Evolutionary conservation across 345 rosid genomes (phyloP).

Genomic region (Murraya paniculata): DNA sequence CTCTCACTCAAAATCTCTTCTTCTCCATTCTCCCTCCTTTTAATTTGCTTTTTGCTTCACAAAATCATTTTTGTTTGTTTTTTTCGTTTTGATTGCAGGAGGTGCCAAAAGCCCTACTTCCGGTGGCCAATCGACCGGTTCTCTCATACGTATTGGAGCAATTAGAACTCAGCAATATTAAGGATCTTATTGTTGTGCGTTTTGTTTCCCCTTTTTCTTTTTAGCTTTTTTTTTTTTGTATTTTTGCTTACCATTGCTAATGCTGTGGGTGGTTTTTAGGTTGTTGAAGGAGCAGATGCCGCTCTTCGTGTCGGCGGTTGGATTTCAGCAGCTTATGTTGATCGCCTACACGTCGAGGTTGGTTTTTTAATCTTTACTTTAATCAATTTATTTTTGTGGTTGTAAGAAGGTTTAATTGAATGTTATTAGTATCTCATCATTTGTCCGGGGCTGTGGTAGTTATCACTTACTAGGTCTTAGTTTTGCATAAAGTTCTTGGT

Average conservation of each 20-base stretch:
- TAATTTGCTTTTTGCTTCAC: no score
- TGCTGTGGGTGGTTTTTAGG: conserved; percentile 39
- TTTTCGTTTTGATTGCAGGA: conserved; percentile 47
- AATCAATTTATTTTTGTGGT: no score
- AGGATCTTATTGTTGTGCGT: conserved; percentile 86
- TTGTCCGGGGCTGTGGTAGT: not conserved
- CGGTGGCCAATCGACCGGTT: conserved; percentile 91
- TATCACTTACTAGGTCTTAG: not conserved
- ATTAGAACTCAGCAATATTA: conserved; percentile 71
- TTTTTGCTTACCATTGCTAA: not conserved
- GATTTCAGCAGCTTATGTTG: conserved; percentile 85
- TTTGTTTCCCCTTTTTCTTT: not conserved
- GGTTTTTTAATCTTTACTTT: no score
- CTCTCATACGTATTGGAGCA: conserved; percentile 80
- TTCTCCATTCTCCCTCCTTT: not conserved
- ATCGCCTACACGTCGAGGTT: conserved; percentile 92
- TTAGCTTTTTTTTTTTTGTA: not conserved
- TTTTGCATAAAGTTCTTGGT: not conserved
- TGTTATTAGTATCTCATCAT: not conserved
- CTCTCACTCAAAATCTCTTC: not conserved
- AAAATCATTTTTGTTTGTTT: not conserved
- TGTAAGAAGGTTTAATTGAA: not conserved
- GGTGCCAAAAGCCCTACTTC: conserved; percentile 86
- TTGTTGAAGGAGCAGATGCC: conserved; percentile 89
- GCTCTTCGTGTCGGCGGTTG: conserved; percentile 85